Evolutionary conservation across 2,329 filamentous ascomycete species (phyloP).

Genomic region (Alternaria conjuncta): DNA sequence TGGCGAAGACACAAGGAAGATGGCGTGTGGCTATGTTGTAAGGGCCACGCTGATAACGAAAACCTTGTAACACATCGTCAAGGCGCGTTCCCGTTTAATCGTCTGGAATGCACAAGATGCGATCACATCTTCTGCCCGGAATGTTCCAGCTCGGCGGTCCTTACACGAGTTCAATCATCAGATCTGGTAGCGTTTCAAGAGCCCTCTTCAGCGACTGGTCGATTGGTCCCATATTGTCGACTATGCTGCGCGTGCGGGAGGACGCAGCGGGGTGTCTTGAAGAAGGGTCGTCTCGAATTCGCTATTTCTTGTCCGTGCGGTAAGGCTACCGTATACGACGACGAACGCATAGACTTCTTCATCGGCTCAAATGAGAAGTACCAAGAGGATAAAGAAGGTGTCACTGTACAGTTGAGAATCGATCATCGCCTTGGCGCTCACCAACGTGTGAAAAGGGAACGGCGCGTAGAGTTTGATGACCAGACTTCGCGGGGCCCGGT

Average conservation of each 20-base stretch:
- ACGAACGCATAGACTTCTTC: background rate
- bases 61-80: conserved; percentile 14
- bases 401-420: background rate
- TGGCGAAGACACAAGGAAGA: conserved; percentile 1
- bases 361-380: background rate
- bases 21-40: conserved; percentile 21
- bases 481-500: background rate
- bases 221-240: background rate
- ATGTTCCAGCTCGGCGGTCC: background rate
- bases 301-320: background rate
- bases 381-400: background rate
- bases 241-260: background rate
- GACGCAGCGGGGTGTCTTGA: background rate
- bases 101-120: background rate
- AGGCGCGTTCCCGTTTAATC: background rate
- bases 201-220: background rate
- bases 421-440: background rate
- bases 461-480: background rate
- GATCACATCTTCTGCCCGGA: background rate
- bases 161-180: background rate
- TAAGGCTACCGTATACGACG: background rate
- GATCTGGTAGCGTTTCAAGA: background rate
- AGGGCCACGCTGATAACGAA: conserved; percentile 8
- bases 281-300: background rate
- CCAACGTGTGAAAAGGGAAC: background rate